These are phyloP conservation scores for Penicillium sp. DNA, from an alignment of 2,329 filamentous ascomycete species.

Conservation along the genomic window DNA sequence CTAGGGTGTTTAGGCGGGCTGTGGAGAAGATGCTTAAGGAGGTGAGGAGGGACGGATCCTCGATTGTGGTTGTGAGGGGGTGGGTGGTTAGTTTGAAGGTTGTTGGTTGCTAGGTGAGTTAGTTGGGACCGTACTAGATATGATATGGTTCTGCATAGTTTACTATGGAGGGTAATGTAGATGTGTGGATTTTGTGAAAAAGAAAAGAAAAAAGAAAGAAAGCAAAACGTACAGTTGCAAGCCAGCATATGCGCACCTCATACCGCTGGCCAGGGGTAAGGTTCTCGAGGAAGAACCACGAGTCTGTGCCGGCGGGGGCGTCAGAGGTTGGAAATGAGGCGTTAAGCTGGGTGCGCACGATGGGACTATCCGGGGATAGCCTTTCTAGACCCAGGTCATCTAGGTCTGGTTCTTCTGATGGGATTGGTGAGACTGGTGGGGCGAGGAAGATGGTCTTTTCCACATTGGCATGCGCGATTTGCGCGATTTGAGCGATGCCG, in stretches of 20 bases:
- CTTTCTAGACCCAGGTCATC: conserved; percentile 65
- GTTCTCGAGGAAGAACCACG: conserved; percentile 78
- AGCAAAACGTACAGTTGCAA: conserved; percentile 73
- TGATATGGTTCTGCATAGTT: neutral
- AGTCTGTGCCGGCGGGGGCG: conserved; percentile 61
- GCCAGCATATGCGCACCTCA: conserved; percentile 91
- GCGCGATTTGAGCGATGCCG: conserved; percentile 10
- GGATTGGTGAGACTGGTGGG: conserved; percentile 62
- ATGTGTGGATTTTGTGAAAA: neutral
- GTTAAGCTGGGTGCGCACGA: conserved; percentile 66
- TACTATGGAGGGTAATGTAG: too few species aligned
- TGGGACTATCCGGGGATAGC: conserved; percentile 62
- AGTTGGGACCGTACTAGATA: neutral
- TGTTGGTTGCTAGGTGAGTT: conserved; percentile 74
- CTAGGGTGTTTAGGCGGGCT: conserved; percentile 46
- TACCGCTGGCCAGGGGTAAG: conserved; percentile 77
- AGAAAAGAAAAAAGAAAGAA: neutral
- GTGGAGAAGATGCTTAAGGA: conserved; percentile 68
- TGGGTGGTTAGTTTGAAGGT: conserved; percentile 72
- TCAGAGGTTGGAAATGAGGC: conserved; percentile 68
- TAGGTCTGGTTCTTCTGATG: conserved; percentile 60
- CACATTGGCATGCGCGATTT: conserved; percentile 66
- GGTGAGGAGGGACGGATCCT: conserved; percentile 64
- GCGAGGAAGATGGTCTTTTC: conserved; percentile 90
- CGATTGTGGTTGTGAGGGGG: conserved; percentile 64